A percentile compares a stretch with the other conserved stretches of the same genome.
Conservation (phyloP, 768 basidiomycete genomes). For the Boletus sensibilis region DNA sequence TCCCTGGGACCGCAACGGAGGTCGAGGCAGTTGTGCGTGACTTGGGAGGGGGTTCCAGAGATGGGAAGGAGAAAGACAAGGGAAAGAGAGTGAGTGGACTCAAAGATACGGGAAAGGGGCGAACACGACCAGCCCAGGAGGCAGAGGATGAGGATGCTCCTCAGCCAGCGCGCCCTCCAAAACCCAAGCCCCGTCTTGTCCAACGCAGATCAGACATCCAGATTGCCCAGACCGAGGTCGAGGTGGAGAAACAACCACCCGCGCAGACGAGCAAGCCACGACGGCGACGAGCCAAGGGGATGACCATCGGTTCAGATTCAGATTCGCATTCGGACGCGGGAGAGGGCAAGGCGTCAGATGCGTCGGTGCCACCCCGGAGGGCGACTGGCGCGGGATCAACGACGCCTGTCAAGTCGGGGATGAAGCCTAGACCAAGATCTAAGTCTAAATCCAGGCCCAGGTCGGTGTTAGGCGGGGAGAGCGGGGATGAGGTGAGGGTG, state of each 20-base stretch:
- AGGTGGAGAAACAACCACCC: background rate
- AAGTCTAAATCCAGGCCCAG: slow-evolving; percentile 6
- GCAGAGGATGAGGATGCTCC: background rate
- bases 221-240: background rate
- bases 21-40: background rate
- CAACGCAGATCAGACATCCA: background rate
- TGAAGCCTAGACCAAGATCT: slow-evolving; percentile 26
- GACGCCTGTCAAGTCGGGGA: slow-evolving; percentile 28
- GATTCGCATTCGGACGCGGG: background rate
- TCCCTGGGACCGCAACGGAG: background rate
- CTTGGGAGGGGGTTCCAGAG: background rate
- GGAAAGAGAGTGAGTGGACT: background rate
- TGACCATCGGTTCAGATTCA: background rate
- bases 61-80: background rate
- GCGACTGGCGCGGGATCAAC: background rate
- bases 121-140: background rate
- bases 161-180: background rate
- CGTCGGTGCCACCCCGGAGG: slow-evolving; percentile 15
- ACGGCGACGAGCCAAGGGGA: background rate
- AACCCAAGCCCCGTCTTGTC: background rate
- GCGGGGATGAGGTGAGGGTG: background rate
- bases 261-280: background rate
- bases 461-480: background rate
- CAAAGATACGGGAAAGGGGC: background rate
- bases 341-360: background rate